Base-by-base conservation (phyloP, 192 early-diverging fungal genomes). In the Gaertneriomyces semiglobifer region DNA sequence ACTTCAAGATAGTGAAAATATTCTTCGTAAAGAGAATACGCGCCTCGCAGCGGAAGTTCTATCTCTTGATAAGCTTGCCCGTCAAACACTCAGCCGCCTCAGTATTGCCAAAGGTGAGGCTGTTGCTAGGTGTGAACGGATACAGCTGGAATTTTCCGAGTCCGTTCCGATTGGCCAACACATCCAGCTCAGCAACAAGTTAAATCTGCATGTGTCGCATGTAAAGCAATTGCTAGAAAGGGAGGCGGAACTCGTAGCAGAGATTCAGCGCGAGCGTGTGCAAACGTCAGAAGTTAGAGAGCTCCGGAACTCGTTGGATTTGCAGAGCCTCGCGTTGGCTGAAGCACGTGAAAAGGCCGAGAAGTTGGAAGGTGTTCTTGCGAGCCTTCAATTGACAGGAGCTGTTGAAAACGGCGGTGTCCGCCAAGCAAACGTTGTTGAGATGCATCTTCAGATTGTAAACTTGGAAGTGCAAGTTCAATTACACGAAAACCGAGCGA, bases 81-180 rank as follows among this genome's bases (percentile, higher is more conserved):
- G 53, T 40, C 68, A 77, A 53, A 69, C 73, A 2, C 75, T 83
- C 41, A 54, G 50, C 7, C 68, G 65, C 18, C 50, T 81, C 14
- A 41, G 71, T 19, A n/a, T 42, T 4, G 46, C 55, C 18, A 79
- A 68, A 51, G 25, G 62, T 9, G 71, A 69, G 14, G 33, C 62
- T 10, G 43, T 50, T 4, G 55, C n/a, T 7, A 20, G 52, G 41
- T 44, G 69, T 6, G 51, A 69, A 9, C 40, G 14, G 7, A 53
- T 78, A 44, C 57, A 51, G 6, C 25, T 45, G 8, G 38, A 53
- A 14, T 44, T 72, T 6, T 52, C 50, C 6, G 63, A 66, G 6
- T 79, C 80, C 0, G 75, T 82, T 14, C 72, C 77, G 9, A 39
- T 25, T n/a, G n/a, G 53, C 18, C 61, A 75, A 6, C 70, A 74